Evolutionary conservation across 495 filamentous ascomycete species (phyloP).

Genomic region (Xylaria sp.): DNA sequence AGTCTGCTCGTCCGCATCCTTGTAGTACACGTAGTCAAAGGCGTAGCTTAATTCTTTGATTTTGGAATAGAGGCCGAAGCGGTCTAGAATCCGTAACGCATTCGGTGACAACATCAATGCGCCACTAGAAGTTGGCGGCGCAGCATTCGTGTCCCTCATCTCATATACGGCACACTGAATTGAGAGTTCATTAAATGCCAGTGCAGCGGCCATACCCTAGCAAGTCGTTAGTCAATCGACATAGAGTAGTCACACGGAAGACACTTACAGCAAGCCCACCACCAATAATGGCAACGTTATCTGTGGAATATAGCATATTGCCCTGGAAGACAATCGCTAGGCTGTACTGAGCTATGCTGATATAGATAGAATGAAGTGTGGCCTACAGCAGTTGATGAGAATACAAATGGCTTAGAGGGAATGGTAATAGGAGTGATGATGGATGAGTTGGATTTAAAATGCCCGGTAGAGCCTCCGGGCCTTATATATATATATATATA

Average conservation of each 20-base stretch:
- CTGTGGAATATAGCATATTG: neutral
- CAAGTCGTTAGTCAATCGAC: neutral
- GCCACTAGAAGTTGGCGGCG: conserved; percentile 43
- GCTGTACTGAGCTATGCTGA: fast-evolving
- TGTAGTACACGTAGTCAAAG: conserved; percentile 52
- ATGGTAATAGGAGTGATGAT: neutral
- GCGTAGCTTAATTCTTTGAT: conserved; percentile 38
- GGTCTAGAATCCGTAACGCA: conserved; percentile 54
- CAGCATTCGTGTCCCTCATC: neutral
- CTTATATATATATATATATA: conserved; percentile 5
- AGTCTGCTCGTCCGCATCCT: conserved; percentile 42
- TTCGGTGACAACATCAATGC: conserved; percentile 62
- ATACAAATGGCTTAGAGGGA: neutral
- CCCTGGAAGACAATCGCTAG: neutral
- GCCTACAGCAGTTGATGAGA: neutral
- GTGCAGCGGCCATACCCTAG: conserved; percentile 52
- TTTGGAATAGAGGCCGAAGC: conserved; percentile 49
- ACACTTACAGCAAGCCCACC: conserved; percentile 31
- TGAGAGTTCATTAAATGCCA: conserved; percentile 47
- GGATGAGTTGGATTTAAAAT: neutral
- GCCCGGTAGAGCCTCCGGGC: neutral
- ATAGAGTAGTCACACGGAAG: neutral
- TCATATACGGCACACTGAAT: conserved; percentile 39
- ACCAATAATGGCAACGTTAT: conserved; percentile 33
- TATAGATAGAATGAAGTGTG: neutral